These are phyloP conservation scores for Berberis thunbergii DNA, from an alignment of 164 flowering plant genomes.

Conservation along the genomic window DNA sequence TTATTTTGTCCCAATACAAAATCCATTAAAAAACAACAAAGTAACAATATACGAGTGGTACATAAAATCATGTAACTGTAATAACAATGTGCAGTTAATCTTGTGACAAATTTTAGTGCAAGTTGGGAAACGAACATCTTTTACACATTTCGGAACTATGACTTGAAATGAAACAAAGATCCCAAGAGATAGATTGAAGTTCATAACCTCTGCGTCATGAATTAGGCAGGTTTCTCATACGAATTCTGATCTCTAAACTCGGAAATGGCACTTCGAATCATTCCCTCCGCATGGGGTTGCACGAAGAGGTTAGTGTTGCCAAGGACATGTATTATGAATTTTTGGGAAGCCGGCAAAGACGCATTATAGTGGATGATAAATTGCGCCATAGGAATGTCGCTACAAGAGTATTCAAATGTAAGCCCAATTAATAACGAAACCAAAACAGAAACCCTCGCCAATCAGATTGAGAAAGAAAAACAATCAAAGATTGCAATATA, in stretches of 20 bases:
- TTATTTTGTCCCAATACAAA: no score
- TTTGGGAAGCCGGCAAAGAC: conserved; percentile 58
- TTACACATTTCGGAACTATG: no score
- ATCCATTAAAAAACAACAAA: no score
- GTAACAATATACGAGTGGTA: no score
- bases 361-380: conserved; percentile 70
- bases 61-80: no score
- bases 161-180: no score
- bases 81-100: no score
- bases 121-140: no score
- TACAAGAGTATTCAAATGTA: conserved; percentile 20
- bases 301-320: conserved; percentile 77
- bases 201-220: not conserved
- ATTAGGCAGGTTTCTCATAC: conserved; percentile 78
- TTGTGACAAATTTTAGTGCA: no score
- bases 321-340: conserved; percentile 68
- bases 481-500: no score
- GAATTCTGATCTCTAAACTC: conserved; percentile 76
- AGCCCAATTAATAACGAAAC: not conserved
- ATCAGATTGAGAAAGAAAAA: no score
- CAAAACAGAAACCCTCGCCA: no score
- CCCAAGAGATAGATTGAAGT: not conserved
- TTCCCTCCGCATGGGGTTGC: conserved; percentile 59
- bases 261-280: conserved; percentile 59
- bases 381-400: conserved; percentile 93